phyloP scores from a whole-genome alignment of 768 basidiomycete species.

The Glaciozyma antarctica region DNA sequence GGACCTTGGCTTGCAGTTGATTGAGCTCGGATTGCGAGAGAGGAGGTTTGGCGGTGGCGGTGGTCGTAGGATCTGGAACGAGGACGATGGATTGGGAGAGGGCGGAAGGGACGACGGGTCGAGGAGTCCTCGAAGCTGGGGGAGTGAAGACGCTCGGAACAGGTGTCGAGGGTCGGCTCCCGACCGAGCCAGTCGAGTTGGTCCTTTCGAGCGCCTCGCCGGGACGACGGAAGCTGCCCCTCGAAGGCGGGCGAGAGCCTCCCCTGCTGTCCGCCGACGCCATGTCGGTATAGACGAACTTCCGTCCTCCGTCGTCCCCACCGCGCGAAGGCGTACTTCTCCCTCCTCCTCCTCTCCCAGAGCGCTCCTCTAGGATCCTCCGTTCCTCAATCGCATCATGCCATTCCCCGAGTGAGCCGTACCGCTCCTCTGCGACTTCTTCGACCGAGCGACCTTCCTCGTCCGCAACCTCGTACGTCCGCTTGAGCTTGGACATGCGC shows the following conservation, averaged over 20 bases:
- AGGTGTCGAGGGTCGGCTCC: slow-evolving; percentile 50
- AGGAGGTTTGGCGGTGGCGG: slow-evolving; percentile 45
- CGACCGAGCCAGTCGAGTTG: slow-evolving; percentile 15
- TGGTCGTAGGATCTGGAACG: slow-evolving; percentile 33
- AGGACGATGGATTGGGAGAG: slow-evolving; percentile 24
- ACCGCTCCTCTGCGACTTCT: slow-evolving; percentile 77
- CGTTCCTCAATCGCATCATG: slow-evolving; percentile 82
- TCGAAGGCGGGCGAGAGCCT: slow-evolving; percentile 54
- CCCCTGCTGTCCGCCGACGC: slow-evolving; percentile 42
- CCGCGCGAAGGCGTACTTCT: slow-evolving; percentile 1
- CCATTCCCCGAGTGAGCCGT: slow-evolving; percentile 73
- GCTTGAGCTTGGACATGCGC: slow-evolving; percentile 93
- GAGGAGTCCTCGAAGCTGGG: slow-evolving; percentile 34
- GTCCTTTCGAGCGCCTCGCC: slow-evolving; percentile 44
- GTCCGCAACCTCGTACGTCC: slow-evolving; percentile 79
- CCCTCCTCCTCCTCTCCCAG: slow-evolving; percentile 39
- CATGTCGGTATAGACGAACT: slow-evolving; percentile 41
- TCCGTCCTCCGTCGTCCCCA: slow-evolving; percentile 11
- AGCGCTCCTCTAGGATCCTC: slow-evolving; percentile 69
- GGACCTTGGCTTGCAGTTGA: slow-evolving; percentile 80
- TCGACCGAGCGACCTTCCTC: slow-evolving; percentile 67
- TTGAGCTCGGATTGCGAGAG: slow-evolving; percentile 56
- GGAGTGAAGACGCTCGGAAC: slow-evolving; percentile 88
- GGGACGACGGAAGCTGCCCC: slow-evolving; percentile 75
- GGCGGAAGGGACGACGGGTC: slow-evolving; percentile 4